A percentile compares a stretch with the other conserved stretches of the same genome.
phyloP scores from a whole-genome alignment of 2,329 filamentous ascomycete genomes.

The Ustulina deusta region DNA sequence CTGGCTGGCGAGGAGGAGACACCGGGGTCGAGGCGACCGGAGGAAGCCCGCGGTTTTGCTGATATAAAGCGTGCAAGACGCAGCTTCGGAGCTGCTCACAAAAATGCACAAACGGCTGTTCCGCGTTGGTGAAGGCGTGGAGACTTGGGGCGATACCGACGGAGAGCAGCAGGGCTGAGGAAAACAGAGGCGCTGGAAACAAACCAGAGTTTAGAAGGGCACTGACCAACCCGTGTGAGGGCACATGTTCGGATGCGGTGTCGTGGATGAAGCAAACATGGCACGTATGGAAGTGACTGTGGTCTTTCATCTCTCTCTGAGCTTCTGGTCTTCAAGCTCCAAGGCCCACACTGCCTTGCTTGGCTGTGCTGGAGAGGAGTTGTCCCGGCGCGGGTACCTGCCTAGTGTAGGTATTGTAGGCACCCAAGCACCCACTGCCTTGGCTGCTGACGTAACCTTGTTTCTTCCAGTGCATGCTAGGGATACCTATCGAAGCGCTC shows the following conservation, averaged over 20 bases:
- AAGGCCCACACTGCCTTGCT: constrained; percentile 2
- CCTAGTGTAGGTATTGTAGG: not conserved
- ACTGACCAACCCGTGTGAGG: not conserved
- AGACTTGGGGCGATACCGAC: not conserved
- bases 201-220: not conserved
- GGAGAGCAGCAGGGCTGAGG: constrained; percentile 6
- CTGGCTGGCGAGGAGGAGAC: not conserved
- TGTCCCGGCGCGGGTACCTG: not conserved
- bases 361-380: constrained; percentile 1
- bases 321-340: constrained; percentile 2
- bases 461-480: no score
- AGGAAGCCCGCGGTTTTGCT: not conserved
- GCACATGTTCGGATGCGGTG: constrained; percentile 2
- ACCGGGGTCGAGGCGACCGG: not conserved
- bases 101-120: not conserved
- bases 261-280: constrained; percentile 1
- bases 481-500: no score
- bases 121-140: constrained; percentile 2
- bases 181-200: constrained; percentile 22
- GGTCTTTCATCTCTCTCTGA: constrained; percentile 15
- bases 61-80: not conserved
- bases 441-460: constrained; percentile 32
- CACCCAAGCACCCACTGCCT: not conserved
- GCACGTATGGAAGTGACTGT: not conserved
- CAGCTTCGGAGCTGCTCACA: not conserved